Evolutionary conservation across 192 early-diverging fungal genomes (phyloP), one percentile per base, ranked within the genome.

Genomic region (Allomyces arbusculus): DNA sequence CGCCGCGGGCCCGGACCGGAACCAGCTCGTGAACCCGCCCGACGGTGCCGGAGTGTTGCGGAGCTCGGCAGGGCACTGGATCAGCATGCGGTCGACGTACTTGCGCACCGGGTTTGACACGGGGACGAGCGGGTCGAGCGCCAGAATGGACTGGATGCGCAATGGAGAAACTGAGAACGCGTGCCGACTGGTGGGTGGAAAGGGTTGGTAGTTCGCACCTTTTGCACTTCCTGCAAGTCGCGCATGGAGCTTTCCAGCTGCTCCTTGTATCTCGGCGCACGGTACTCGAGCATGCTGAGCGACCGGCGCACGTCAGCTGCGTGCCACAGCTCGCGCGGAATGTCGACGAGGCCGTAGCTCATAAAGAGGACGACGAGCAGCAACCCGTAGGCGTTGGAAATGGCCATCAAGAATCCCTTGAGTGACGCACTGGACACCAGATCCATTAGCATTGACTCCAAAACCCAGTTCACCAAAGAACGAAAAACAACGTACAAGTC

Each of bases 311-410:
- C 74, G 68, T 86, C 78, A 11, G 89, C 85, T 11, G 76, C 73
- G 66, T 81, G 84, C 91, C 92, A 97, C 58, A 94, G 76, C 66
- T 78, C 73, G 61, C 92, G 81, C 23, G 94, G 94, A 44, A 97
- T 78, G 40, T 90, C 85, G 0, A 97, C 91, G 63, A 95, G 76
- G 0, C 94, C 94, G 73, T 92, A 92, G 22, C 92, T 90, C 84
- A 97, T 86, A 71, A 95, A 87, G 2, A 90, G 78, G 62, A 91
- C 88, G 26, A 89, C 82, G 20, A 94, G 82, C 24, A 92, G 72
- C 33, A 97, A 78, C 55, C 94, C 94, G 87, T 89, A 97, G 66
- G 89, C 91, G 75, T 97, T 97, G 44, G 89, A 87, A 62, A 87
- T 82, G 0, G 95, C 91, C 85, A 97, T 97, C 24, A 91, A 76